A percentile compares a stretch with the other conserved stretches of the same genome.
Conservation (phyloP, 331 rosid species). For the Acacia concinna region DNA sequence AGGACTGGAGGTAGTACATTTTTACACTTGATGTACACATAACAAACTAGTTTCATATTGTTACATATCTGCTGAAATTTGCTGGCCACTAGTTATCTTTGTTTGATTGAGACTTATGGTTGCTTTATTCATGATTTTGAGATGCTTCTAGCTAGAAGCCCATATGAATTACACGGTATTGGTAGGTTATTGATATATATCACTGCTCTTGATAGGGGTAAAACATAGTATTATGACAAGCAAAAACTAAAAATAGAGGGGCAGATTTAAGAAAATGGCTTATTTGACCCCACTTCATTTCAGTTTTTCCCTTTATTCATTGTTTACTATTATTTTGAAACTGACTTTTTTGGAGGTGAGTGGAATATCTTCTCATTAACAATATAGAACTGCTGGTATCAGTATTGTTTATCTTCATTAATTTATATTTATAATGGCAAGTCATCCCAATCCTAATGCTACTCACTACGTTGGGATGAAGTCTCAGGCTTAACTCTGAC, state of each 20-base stretch:
- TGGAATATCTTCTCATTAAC: background rate
- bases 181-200: background rate
- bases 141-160: background rate
- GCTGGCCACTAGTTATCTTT: background rate
- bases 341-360: background rate
- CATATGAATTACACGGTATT: background rate
- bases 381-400: background rate
- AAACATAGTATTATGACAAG: background rate
- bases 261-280: background rate
- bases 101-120: background rate
- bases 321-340: background rate
- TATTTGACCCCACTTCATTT: background rate
- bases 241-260: background rate
- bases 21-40: background rate
- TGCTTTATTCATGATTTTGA: background rate
- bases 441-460: too few species aligned
- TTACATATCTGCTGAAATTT: conserved; percentile 1
- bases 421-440: background rate
- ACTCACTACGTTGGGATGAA: too few species aligned
- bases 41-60: background rate
- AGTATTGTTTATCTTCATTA: background rate
- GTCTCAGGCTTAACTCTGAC: too few species aligned
- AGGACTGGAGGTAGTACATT: too few species aligned
- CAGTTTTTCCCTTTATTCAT: background rate
- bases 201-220: background rate